Conservation (phyloP, 2,329 filamentous ascomycete species). For the Colletotrichum cereale region DNA sequence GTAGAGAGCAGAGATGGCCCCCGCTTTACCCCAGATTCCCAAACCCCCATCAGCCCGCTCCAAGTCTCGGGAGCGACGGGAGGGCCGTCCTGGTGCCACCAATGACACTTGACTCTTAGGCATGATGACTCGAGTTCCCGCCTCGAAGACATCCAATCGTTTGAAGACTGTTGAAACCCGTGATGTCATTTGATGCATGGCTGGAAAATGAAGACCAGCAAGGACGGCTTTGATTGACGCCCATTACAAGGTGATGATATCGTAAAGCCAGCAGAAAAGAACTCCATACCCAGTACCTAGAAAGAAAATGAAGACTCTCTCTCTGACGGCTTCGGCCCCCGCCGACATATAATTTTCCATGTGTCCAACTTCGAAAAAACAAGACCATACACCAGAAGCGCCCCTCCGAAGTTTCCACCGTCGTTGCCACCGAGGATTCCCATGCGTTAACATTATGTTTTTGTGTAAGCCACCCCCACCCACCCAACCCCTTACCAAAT, state of each 20-base stretch:
- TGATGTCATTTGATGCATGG: background rate
- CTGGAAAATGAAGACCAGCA: background rate
- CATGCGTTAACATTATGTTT: background rate
- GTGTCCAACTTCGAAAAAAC: background rate
- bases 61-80: background rate
- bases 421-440: background rate
- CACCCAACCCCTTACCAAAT: conserved; percentile 1
- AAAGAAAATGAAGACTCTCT: background rate
- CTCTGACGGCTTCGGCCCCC: background rate
- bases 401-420: background rate
- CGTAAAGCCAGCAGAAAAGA: background rate
- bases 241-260: conserved; percentile 9
- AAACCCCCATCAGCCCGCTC: conserved; percentile 9
- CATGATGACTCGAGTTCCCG: no score
- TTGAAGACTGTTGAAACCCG: background rate
- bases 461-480: conserved; percentile 22
- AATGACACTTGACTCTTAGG: no score
- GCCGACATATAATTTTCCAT: conserved; percentile 1
- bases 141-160: no score
- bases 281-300: background rate
- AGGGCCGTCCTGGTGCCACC: background rate
- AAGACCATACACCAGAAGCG: conserved; percentile 13
- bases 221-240: background rate
- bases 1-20: background rate
- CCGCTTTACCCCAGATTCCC: conserved; percentile 38